A percentile compares a stretch with the other conserved stretches of the same genome.
These are phyloP conservation scores for Eucalyptus globulus DNA, from an alignment of 345 rosid species.

Conservation along the genomic window DNA sequence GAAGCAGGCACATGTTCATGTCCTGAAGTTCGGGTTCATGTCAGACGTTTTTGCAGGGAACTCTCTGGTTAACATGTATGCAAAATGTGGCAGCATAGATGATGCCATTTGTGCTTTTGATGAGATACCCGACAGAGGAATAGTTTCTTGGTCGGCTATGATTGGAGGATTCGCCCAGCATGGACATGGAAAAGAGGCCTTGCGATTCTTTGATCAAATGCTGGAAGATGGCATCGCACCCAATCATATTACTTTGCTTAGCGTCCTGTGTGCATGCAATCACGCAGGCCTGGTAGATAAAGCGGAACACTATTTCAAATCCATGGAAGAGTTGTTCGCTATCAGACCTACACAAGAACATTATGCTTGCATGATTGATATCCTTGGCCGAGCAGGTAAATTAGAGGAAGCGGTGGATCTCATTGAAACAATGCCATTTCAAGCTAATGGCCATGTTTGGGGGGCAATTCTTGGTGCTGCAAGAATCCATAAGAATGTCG, in stretches of 20 bases:
- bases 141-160: constrained; percentile 58
- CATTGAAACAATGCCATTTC: constrained; percentile 33
- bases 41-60: constrained; percentile 44
- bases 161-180: constrained; percentile 50
- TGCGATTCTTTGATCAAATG: constrained; percentile 32
- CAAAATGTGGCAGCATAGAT: constrained; percentile 61
- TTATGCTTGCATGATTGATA: constrained; percentile 58
- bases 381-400: constrained; percentile 50
- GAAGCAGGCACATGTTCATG: constrained; percentile 49
- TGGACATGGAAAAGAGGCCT: constrained; percentile 41
- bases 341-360: constrained; percentile 43
- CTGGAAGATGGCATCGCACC: constrained; percentile 28
- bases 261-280: constrained; percentile 55
- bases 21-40: constrained; percentile 44
- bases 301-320: constrained; percentile 26
- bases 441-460: constrained; percentile 39
- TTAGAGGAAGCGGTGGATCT: constrained; percentile 42
- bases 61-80: constrained; percentile 57
- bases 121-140: constrained; percentile 38
- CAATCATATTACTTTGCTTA: constrained; percentile 45
- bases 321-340: constrained; percentile 28
- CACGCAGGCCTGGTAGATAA: constrained; percentile 52
- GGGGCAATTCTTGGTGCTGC: constrained; percentile 68
- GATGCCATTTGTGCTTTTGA: constrained; percentile 33
- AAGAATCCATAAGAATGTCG: constrained; percentile 44